Evolutionary conservation across 2,329 filamentous ascomycete species (phyloP).

Genomic region (Tolypocladium sp.): DNA sequence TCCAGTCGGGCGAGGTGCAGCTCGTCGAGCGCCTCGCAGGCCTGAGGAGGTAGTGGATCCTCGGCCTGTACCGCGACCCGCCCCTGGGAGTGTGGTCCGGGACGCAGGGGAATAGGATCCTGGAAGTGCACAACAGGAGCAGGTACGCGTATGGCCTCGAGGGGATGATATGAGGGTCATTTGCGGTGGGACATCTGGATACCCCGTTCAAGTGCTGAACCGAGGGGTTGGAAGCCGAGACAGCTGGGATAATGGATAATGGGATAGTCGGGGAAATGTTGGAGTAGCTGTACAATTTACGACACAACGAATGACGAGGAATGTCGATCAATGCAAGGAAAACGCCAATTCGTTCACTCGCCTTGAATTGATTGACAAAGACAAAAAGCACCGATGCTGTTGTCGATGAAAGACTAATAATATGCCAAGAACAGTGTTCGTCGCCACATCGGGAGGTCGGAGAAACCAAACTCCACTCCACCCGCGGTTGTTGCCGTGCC

Average conservation of each 20-base stretch:
- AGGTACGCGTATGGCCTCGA: not conserved
- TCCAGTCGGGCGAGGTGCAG: not conserved
- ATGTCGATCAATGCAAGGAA: not conserved
- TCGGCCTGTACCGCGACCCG: not conserved
- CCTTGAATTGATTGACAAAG: not conserved
- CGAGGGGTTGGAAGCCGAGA: not conserved
- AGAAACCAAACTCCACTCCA: constrained; percentile 1
- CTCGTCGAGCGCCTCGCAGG: not conserved
- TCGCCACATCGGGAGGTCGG: not conserved
- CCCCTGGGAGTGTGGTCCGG: not conserved
- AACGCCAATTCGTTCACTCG: not conserved
- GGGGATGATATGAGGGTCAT: not conserved
- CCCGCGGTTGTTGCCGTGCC: constrained; percentile 1
- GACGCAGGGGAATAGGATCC: not conserved
- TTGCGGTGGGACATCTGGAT: not conserved
- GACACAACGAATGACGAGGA: not conserved
- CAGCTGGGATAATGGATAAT: not conserved
- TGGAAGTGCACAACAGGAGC: not conserved
- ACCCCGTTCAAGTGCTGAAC: not conserved
- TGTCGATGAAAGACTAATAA: not conserved
- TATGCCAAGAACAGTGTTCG: not conserved
- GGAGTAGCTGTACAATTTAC: not conserved
- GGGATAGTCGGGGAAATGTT: not conserved
- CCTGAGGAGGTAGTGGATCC: not conserved
- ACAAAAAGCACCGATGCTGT: not conserved